Evolutionary conservation across 2,329 filamentous ascomycete genomes (phyloP).

Genomic region (Daldinia sp.): DNA sequence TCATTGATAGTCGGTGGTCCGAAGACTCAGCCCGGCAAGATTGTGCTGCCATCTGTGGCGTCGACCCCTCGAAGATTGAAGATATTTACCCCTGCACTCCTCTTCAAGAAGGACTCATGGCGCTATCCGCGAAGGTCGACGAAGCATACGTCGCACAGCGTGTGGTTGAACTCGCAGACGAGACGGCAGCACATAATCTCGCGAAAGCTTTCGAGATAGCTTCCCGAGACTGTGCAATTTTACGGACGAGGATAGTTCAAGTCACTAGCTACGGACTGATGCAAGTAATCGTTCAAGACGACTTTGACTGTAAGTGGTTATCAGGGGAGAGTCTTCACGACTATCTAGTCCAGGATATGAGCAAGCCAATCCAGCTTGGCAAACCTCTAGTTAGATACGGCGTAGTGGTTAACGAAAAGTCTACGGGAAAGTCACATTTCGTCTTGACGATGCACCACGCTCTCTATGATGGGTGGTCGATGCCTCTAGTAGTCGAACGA

Average conservation of each 20-base stretch:
- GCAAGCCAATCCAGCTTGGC: conserved; percentile 55
- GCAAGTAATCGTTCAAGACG: conserved; percentile 56
- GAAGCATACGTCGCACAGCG: conserved; percentile 63
- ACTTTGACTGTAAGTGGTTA: conserved; percentile 47
- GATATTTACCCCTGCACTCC: conserved; percentile 64
- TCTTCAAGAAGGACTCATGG: conserved; percentile 63
- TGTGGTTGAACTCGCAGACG: conserved; percentile 53
- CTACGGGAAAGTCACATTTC: conserved; percentile 51
- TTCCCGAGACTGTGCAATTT: conserved; percentile 51
- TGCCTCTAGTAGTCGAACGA: conserved; percentile 58
- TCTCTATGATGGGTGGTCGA: conserved; percentile 65
- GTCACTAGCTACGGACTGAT: conserved; percentile 53
- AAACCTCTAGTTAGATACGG: conserved; percentile 57
- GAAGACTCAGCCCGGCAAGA: conserved; percentile 48
- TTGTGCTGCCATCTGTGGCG: conserved; percentile 52
- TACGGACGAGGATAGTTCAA: conserved; percentile 60
- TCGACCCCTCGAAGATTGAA: conserved; percentile 51
- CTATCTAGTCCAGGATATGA: conserved; percentile 53
- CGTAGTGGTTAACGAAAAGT: conserved; percentile 47
- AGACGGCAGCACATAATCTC: conserved; percentile 50
- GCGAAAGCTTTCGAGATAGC: conserved; percentile 54
- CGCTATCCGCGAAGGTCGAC: conserved; percentile 58
- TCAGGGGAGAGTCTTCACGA: conserved; percentile 48
- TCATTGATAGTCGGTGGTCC: conserved; percentile 50
- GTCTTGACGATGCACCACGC: conserved; percentile 65